Evolutionary conservation across 2,329 filamentous ascomycete species (phyloP), one percentile per base, ranked within the genome.

Genomic region (Neonectria punicea): DNA sequence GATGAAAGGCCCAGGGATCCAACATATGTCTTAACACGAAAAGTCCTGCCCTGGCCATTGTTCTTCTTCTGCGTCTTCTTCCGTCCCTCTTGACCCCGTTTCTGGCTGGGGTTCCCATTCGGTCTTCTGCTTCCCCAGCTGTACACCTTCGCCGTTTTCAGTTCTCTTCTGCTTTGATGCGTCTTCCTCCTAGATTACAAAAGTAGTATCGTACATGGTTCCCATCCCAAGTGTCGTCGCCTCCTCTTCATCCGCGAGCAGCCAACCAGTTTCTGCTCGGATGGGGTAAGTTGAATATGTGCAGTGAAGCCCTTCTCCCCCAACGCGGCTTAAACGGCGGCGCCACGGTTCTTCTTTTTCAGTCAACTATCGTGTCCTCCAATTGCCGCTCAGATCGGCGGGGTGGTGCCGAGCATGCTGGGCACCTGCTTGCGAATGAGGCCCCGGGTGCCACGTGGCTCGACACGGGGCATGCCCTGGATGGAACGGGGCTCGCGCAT

Each of bases 401-500:
- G 80, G 6, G 80, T 80, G 5, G 79, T 79, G 41, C 82, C 82
- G 46, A 83, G 70, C 81, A 83, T 83, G 67, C 80, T 83, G 20
- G 82, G 80, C 25, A 89, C 87, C 72, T 89, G 86, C 74, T 89
- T 89, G 68, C 87, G 78, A 58, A 85, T 73, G 53, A 89, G 78
- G 30, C 84, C 84, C 43, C 82, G 81, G 8, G 80, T 80, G 34
- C 84, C 78, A n/a, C 83, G 82, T 61, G 84, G 83, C 63, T 87
- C 86, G 18, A 86, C 84, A 36, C 87, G 82, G 25, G 94, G 94
- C n/a, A 94, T 90, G 39, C 94, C 94, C 77, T 97, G 93, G 43
- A 97, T 95, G 67, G 93, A 90, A 63, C 94, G 88, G 32, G 94
- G 94, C 80, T 98, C 94, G 77, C 93, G 93, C 93, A 98, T 97